Conservation (phyloP, 257 asterid genomes). For the Solanum chmielewskii region DNA sequence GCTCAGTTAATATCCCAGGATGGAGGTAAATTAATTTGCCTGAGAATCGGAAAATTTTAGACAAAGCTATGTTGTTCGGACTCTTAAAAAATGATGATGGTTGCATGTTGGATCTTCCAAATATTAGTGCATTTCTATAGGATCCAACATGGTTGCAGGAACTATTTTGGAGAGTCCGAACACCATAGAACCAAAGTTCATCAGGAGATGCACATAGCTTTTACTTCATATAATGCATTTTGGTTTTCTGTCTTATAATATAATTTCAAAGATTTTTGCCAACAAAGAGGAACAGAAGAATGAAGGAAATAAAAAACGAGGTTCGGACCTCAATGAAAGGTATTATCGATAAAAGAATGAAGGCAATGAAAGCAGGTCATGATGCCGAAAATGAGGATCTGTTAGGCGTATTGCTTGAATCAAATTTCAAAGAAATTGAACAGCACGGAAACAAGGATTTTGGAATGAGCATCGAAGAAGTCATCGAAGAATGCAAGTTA, state of each 20-base stretch:
- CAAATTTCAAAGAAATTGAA: neutral
- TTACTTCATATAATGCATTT: neutral
- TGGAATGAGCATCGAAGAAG: conserved; percentile 6
- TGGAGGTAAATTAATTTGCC: neutral
- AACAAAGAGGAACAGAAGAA: neutral
- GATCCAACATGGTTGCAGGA: neutral
- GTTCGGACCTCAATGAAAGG: neutral
- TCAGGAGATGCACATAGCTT: neutral
- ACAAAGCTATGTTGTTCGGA: neutral
- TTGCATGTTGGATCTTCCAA: neutral
- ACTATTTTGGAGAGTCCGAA: neutral
- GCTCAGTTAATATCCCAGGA: neutral
- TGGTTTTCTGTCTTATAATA: neutral
- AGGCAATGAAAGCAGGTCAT: neutral
- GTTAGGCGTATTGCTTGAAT: neutral
- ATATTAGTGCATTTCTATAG: neutral
- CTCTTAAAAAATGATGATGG: neutral
- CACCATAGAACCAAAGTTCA: neutral
- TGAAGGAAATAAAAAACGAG: neutral
- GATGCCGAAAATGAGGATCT: neutral
- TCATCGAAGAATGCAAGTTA: conserved; percentile 41
- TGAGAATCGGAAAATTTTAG: neutral
- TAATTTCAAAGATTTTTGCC: neutral
- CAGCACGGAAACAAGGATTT: neutral
- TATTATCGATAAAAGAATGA: neutral